Conservation (phyloP, 495 filamentous ascomycete species). For the Wilcoxina mikolae region DNA sequence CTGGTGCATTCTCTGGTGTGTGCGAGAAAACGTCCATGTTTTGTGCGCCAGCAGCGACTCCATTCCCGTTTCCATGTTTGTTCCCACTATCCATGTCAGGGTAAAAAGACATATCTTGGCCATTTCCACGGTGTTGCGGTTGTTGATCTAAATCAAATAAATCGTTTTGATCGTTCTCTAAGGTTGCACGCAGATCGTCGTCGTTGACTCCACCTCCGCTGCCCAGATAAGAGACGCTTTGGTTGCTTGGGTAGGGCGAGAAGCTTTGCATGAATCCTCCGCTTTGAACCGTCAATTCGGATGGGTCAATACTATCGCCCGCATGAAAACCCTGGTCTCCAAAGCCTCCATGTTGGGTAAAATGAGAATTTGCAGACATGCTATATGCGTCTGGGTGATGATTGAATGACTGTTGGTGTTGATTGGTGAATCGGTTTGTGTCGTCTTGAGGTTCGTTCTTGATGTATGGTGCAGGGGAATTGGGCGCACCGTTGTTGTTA, state of each 20-base stretch:
- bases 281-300: slow-evolving; percentile 49
- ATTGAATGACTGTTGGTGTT: slow-evolving; percentile 30
- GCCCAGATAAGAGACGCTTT: slow-evolving; percentile 6
- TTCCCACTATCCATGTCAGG: slow-evolving; percentile 13
- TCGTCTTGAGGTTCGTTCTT: slow-evolving; percentile 64
- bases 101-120: slow-evolving; percentile 12
- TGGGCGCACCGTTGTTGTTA: slow-evolving; percentile 25
- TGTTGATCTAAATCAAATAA: no score
- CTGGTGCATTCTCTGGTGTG: slow-evolving; percentile 53
- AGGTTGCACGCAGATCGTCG: slow-evolving; percentile 23
- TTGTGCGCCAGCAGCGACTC: background rate
- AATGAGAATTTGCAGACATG: slow-evolving; percentile 45
- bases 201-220: slow-evolving; percentile 15
- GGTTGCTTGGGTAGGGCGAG: slow-evolving; percentile 14
- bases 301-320: slow-evolving; percentile 64
- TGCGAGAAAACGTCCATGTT: slow-evolving; percentile 46
- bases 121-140: slow-evolving; percentile 11
- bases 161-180: slow-evolving; percentile 16
- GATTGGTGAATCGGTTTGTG: slow-evolving; percentile 34
- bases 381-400: slow-evolving; percentile 36
- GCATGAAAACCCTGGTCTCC: slow-evolving; percentile 34
- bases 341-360: slow-evolving; percentile 48
- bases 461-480: slow-evolving; percentile 49
- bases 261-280: slow-evolving; percentile 27
- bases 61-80: background rate